phyloP scores from a whole-genome alignment of 176 grass and related monocot genomes.

The Rhynchospora breviuscula region DNA sequence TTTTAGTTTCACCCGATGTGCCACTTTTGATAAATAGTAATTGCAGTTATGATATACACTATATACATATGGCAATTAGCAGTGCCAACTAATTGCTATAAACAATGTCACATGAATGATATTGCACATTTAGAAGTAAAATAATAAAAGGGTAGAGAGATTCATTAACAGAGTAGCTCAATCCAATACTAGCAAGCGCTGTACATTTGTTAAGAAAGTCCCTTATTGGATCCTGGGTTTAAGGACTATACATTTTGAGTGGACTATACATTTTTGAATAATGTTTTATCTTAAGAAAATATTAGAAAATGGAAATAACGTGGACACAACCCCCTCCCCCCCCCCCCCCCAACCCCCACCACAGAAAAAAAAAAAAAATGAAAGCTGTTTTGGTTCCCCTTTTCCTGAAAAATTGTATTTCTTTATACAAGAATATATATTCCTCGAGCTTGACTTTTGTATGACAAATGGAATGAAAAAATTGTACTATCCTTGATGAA shows the following conservation, averaged over 20 bases:
- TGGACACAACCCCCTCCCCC: too few relatives aligned
- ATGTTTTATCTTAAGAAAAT: neutral
- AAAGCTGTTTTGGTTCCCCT: neutral
- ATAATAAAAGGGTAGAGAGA: neutral
- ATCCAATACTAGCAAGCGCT: too few relatives aligned
- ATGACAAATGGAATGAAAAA: constrained; percentile 14
- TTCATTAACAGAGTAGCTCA: too few relatives aligned
- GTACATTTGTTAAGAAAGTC: too few relatives aligned
- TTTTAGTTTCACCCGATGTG: neutral
- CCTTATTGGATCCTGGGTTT: too few relatives aligned
- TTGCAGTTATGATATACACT: neutral
- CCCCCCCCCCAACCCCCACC: too few relatives aligned
- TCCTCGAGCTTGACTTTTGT: constrained; percentile 24
- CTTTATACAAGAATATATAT: neutral
- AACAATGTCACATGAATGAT: neutral
- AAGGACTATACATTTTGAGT: too few relatives aligned
- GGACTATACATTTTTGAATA: too few relatives aligned
- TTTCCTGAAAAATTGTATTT: neutral
- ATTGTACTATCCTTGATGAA: constrained; percentile 9
- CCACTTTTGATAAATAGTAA: neutral
- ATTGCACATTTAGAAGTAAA: neutral
- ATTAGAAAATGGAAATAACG: neutral
- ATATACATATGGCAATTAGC: neutral
- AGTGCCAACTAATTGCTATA: neutral
- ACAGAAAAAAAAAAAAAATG: neutral